Evolutionary conservation across 2,329 filamentous ascomycete species (phyloP).

Genomic region (Emericellopsis atlantica): DNA sequence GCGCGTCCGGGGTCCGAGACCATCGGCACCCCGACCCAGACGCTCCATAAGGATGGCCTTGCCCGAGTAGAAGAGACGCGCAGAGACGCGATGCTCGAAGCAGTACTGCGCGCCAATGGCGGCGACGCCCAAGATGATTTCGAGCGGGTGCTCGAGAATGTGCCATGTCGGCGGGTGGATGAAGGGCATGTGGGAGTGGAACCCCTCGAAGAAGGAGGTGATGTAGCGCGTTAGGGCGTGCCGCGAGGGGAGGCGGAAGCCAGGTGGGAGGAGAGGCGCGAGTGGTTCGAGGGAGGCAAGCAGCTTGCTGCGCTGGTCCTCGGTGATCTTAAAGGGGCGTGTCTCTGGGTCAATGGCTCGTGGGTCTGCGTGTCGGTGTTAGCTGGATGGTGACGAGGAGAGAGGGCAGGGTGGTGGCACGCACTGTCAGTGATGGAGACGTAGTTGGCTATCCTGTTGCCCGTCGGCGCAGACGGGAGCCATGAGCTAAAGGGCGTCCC

Average conservation of each 20-base stretch:
- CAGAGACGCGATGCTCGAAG: slow-evolving; percentile 20
- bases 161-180: slow-evolving; percentile 21
- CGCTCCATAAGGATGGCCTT: slow-evolving; percentile 18
- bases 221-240: slow-evolving; percentile 21
- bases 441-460: slow-evolving; percentile 10
- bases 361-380: slow-evolving; percentile 3
- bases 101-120: slow-evolving; percentile 24
- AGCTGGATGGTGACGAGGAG: no score
- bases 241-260: slow-evolving; percentile 19
- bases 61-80: slow-evolving; percentile 18
- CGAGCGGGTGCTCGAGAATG: slow-evolving; percentile 15
- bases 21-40: slow-evolving; percentile 9
- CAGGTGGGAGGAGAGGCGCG: slow-evolving; percentile 12
- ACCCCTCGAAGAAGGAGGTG: slow-evolving; percentile 21
- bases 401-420: no score
- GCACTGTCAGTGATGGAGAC: neutral
- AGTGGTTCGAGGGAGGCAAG: slow-evolving; percentile 12
- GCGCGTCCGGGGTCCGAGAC: slow-evolving; percentile 11
- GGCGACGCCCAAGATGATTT: slow-evolving; percentile 17
- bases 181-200: slow-evolving; percentile 23
- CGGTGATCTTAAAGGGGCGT: slow-evolving; percentile 15
- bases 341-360: slow-evolving; percentile 7
- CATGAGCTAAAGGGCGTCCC: slow-evolving; percentile 23
- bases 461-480: slow-evolving; percentile 20
- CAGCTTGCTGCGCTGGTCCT: slow-evolving; percentile 18